These are phyloP conservation scores for Malus hybrid DNA, from an alignment of 331 rosid genomes.

Conservation along the genomic window DNA sequence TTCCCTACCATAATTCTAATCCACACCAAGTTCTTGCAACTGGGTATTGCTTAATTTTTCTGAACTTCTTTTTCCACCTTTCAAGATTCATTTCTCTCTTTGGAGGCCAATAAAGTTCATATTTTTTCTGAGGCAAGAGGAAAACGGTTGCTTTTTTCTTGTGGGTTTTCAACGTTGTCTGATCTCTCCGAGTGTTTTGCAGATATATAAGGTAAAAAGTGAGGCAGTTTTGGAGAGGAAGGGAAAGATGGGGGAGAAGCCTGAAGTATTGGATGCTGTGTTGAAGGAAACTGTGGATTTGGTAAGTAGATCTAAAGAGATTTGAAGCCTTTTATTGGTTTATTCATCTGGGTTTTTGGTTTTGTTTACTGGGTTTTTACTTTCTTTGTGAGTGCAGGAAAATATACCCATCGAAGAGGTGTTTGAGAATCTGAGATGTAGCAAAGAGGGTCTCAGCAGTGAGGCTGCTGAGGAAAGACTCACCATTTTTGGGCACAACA, in stretches of 20 bases:
- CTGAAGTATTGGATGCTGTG: slow-evolving; percentile 85
- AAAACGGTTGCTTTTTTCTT: slow-evolving; percentile 1
- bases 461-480: slow-evolving; percentile 86
- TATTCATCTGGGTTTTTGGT: background rate
- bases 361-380: background rate
- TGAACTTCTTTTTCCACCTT: background rate
- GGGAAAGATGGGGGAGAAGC: slow-evolving; percentile 58
- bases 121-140: background rate
- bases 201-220: slow-evolving; percentile 30
- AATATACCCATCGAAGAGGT: slow-evolving; percentile 97
- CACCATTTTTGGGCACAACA: slow-evolving; percentile 79
- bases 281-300: slow-evolving; percentile 95
- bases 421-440: slow-evolving; percentile 91
- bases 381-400: slow-evolving; percentile 53
- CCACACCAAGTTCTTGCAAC: slow-evolving; percentile 28
- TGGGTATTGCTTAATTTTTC: slow-evolving; percentile 16
- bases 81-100: slow-evolving; percentile 7
- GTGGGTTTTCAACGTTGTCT: slow-evolving; percentile 17
- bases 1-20: slow-evolving; percentile 13
- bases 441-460: slow-evolving; percentile 76
- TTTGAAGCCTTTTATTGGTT: slow-evolving; percentile 9
- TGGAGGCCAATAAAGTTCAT: background rate
- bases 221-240: slow-evolving; percentile 2
- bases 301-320: slow-evolving; percentile 68
- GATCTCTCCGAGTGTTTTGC: slow-evolving; percentile 32